phyloP scores from a whole-genome alignment of 2,329 filamentous ascomycete genomes.

The Penicillium occitanis region DNA sequence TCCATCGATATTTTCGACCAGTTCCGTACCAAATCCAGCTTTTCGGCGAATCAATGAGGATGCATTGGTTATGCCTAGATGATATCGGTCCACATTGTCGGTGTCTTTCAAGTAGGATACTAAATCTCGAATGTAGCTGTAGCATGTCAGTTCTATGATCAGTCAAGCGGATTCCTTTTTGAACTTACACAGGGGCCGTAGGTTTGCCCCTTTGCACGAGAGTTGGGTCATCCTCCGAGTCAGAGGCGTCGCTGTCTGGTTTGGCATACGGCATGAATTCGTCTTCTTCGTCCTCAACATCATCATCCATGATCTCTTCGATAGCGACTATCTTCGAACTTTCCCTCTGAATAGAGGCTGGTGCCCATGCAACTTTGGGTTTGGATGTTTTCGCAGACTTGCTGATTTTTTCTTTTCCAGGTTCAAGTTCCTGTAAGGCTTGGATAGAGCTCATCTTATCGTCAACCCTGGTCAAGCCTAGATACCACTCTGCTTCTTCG shows the following conservation, averaged over 20 bases:
- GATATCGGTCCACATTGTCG: constrained; percentile 81
- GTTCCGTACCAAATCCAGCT: constrained; percentile 81
- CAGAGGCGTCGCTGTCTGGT: constrained; percentile 82
- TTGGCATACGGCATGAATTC: constrained; percentile 78
- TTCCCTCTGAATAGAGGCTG: not conserved
- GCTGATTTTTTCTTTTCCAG: constrained; percentile 22
- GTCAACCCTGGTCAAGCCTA: constrained; percentile 60
- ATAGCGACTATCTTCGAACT: constrained; percentile 53
- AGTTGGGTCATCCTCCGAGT: constrained; percentile 91
- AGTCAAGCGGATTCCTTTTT: too few species aligned
- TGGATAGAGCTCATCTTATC: constrained; percentile 64
- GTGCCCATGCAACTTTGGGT: not conserved
- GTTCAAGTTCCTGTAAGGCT: constrained; percentile 40
- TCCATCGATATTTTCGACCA: constrained; percentile 79
- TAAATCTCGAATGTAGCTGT: constrained; percentile 76
- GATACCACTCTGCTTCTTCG: constrained; percentile 73
- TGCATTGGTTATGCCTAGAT: constrained; percentile 73
- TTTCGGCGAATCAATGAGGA: constrained; percentile 83
- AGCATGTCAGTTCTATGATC: constrained; percentile 5
- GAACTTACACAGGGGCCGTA: constrained; percentile 68
- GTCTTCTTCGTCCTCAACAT: constrained; percentile 57
- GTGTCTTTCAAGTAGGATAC: constrained; percentile 75
- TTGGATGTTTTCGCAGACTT: constrained; percentile 21
- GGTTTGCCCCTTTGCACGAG: constrained; percentile 80
- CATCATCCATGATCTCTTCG: constrained; percentile 63